Evolutionary conservation across 78 protist genomes (phyloP), one percentile per base, ranked within the genome.

Genomic region (Parvularia atlantis): DNA sequence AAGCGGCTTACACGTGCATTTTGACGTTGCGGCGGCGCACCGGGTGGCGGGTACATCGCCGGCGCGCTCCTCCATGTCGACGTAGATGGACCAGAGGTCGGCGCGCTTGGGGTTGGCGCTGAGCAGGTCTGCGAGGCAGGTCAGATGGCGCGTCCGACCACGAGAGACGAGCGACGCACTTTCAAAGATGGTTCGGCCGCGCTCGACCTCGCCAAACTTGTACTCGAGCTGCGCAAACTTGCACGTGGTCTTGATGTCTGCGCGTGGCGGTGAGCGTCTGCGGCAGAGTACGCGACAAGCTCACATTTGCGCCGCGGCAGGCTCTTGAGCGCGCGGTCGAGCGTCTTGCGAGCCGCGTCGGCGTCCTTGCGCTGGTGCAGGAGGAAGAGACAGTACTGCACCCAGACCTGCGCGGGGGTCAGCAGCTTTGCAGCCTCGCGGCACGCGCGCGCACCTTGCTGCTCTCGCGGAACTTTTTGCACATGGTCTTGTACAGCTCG

Each of bases 81-180:
- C 10, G 48, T 89, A 95, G 22, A 91, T 77, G 22, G 59, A 40
- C 99, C 99, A 96, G 36, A 95, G 13, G 67, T 96, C 99, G 26
- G 88, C 22, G 28, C 98, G 71, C 58, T 77, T 91, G 14, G 98
- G 98, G 54, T 80, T 71, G 31, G 2, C 68, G 33, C 78, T 20
- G 24, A 95, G 67, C 10, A 96, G 57, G n/a, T n/a, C n/a, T n/a
- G n/a, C n/a, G n/a, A n/a, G n/a, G n/a, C n/a, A 19, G 88, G 88
- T 60, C 72, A 86, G 44, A 80, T 81, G 20, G 82, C 60, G 19
- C 77, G 62, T 24, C 85, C 62, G 53, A 81, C n/a, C 11, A 57
- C 30, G 48, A 20, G 48, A 28, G 26, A 2, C 6, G 11, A n/a
- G n/a, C n/a, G n/a, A n/a, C n/a, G n/a, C n/a, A 30, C 57, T 76